phyloP scores from a whole-genome alignment of 169 alveolate species.

The Eimeria mitis region DNA sequence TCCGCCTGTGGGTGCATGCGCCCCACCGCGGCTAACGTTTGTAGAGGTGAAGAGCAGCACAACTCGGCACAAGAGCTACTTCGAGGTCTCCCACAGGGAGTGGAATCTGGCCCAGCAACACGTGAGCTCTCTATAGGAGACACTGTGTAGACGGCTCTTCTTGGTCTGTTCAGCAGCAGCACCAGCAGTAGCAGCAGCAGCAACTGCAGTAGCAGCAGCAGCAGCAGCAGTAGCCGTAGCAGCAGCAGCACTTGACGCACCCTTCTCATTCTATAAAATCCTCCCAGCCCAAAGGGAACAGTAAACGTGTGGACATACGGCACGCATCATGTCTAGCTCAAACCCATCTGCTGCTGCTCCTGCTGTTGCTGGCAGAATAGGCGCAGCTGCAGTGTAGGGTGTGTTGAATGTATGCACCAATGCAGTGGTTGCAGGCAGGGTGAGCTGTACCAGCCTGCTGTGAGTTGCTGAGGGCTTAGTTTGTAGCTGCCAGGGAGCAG shows the following conservation, averaged over 20 bases:
- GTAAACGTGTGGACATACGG: neutral
- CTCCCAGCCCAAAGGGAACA: neutral
- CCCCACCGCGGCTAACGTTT: constrained; percentile 57
- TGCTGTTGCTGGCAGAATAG: neutral
- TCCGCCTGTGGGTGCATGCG: constrained; percentile 27
- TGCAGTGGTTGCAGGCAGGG: neutral
- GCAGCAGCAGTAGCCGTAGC: neutral
- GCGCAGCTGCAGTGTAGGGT: neutral
- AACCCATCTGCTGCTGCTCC: neutral
- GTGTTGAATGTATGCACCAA: neutral
- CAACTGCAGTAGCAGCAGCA: neutral
- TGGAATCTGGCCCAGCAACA: constrained; percentile 81
- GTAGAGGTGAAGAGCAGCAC: constrained; percentile 79
- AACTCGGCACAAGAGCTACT: constrained; percentile 26
- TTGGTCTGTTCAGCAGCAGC: neutral
- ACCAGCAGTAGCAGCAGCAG: neutral
- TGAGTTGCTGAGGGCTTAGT: neutral
- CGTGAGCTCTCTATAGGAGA: neutral
- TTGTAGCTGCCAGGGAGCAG: neutral
- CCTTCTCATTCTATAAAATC: no score
- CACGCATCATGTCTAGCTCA: neutral
- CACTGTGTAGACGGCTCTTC: neutral
- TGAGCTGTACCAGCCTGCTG: neutral
- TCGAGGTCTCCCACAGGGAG: constrained; percentile 80
- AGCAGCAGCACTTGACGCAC: neutral